phyloP scores from a whole-genome alignment of 2,329 filamentous ascomycete genomes.

The Cladosporium sp. region DNA sequence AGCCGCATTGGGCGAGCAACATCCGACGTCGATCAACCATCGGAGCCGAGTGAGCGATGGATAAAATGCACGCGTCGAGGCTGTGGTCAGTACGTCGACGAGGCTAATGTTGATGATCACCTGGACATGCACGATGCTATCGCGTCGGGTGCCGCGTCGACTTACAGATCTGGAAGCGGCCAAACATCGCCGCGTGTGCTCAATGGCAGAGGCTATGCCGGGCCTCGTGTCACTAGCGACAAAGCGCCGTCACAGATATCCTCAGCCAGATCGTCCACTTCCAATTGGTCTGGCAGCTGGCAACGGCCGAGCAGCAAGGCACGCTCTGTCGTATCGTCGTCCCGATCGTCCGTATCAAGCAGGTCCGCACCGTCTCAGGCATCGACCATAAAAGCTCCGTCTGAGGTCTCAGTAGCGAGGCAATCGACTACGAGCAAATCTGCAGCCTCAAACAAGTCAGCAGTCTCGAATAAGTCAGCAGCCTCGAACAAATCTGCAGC shows the following conservation, averaged over 20 bases:
- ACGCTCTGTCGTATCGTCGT: not conserved
- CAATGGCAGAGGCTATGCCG: not conserved
- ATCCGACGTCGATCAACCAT: not conserved
- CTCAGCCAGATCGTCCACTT: not conserved
- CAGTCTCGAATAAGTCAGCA: not conserved
- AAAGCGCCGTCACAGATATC: constrained; percentile 5
- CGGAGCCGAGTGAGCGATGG: constrained; percentile 16
- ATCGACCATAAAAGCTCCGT: not conserved
- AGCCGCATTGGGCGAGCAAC: not conserved
- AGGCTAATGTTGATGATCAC: constrained; percentile 48
- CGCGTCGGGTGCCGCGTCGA: constrained; percentile 23
- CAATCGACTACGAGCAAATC: not conserved
- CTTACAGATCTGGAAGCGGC: constrained; percentile 40
- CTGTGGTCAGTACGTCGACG: constrained; percentile 45
- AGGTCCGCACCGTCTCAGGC: not conserved
- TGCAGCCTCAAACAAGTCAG: not conserved
- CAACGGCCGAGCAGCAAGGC: constrained; percentile 4
- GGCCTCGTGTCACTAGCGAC: not conserved
- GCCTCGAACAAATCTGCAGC: not conserved
- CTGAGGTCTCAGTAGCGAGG: not conserved
- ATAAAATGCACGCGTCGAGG: constrained; percentile 43
- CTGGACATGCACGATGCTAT: constrained; percentile 42
- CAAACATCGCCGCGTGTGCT: constrained; percentile 24
- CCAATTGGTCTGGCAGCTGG: constrained; percentile 1
- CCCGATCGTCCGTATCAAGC: not conserved